These are phyloP conservation scores for Kernera saxatilis DNA, from an alignment of 345 rosid genomes.

Conservation along the genomic window DNA sequence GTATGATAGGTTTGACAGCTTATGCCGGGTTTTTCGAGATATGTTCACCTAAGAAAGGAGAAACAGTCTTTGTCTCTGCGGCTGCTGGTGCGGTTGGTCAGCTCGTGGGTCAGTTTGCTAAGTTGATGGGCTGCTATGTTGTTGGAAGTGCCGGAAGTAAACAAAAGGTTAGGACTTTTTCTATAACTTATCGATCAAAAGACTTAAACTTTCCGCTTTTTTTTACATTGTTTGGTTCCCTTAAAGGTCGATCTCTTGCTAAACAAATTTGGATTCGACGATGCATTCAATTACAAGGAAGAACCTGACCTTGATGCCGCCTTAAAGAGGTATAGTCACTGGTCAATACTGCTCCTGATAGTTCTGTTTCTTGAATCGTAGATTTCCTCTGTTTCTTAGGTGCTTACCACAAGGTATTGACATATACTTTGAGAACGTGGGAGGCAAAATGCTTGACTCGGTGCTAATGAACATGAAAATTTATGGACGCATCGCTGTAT, in stretches of 20 bases:
- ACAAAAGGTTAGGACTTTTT: background rate
- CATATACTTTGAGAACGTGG: slow-evolving; percentile 50
- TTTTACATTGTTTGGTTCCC: background rate
- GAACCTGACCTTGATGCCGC: slow-evolving; percentile 37
- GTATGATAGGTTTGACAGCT: slow-evolving; percentile 55
- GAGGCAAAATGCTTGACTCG: slow-evolving; percentile 47
- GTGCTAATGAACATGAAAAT: slow-evolving; percentile 39
- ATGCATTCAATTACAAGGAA: slow-evolving; percentile 59
- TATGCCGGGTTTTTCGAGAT: slow-evolving; percentile 43
- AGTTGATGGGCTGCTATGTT: slow-evolving; percentile 46
- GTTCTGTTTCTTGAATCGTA: background rate
- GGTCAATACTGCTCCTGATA: background rate
- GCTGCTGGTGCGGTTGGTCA: slow-evolving; percentile 59
- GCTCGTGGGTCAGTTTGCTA: slow-evolving; percentile 59
- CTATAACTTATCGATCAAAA: background rate
- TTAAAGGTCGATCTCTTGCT: slow-evolving; percentile 36
- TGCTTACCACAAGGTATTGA: slow-evolving; percentile 33
- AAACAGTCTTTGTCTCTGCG: slow-evolving; percentile 42
- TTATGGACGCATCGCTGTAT: slow-evolving; percentile 36
- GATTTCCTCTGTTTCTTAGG: background rate
- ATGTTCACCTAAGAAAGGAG: slow-evolving; percentile 52
- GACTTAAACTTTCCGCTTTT: background rate
- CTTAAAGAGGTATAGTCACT: slow-evolving; percentile 27
- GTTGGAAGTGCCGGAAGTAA: slow-evolving; percentile 25
- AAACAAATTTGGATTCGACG: slow-evolving; percentile 46